Evolutionary conservation across 2,329 filamentous ascomycete species (phyloP).

Genomic region (Neofusicoccum sp.): DNA sequence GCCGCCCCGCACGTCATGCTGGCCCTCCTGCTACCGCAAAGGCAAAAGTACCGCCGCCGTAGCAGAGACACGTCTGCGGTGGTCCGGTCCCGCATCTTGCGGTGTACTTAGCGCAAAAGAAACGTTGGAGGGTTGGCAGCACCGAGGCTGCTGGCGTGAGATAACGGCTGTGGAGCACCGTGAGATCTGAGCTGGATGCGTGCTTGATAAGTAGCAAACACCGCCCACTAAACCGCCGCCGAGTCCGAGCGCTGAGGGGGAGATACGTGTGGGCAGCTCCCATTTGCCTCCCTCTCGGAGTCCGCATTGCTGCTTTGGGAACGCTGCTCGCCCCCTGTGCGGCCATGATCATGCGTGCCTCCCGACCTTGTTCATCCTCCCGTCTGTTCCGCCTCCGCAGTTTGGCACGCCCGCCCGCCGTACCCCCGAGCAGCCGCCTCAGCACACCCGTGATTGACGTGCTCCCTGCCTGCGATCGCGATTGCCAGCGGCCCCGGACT

Average conservation of each 20-base stretch:
- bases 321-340: constrained; percentile 6
- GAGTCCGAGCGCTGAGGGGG: background rate
- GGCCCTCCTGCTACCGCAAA: background rate
- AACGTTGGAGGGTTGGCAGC: background rate
- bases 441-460: background rate
- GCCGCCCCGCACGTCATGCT: background rate
- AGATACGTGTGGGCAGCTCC: background rate
- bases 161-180: constrained; percentile 8
- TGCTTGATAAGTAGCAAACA: background rate
- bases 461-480: background rate
- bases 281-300: constrained; percentile 3
- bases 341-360: constrained; percentile 3
- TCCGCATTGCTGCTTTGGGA: constrained; percentile 9
- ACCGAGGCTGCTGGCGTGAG: background rate
- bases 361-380: background rate
- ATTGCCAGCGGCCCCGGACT: background rate
- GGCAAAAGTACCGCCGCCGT: background rate
- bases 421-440: background rate
- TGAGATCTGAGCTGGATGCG: background rate
- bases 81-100: background rate
- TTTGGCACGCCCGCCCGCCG: background rate
- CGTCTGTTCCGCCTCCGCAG: background rate
- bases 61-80: background rate
- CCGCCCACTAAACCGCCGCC: too few relatives aligned
- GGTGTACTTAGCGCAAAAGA: background rate